Conservation (phyloP, 2,329 filamentous ascomycete species). For the Parastagonospora avenae region DNA sequence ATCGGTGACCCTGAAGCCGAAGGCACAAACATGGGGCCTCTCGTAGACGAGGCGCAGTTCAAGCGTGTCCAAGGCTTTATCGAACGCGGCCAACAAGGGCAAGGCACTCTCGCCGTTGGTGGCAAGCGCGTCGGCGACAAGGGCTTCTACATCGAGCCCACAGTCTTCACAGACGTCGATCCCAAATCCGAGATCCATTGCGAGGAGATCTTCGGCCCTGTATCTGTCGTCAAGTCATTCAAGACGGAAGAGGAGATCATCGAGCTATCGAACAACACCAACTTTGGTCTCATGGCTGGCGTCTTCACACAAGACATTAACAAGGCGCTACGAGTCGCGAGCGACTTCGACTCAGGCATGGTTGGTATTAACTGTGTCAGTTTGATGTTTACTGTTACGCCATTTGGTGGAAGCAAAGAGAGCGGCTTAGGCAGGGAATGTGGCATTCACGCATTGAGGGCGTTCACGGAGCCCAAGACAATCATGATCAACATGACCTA, state of each 20-base stretch:
- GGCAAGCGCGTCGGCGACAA: slow-evolving; percentile 38
- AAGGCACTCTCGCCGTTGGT: slow-evolving; percentile 40
- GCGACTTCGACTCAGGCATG: slow-evolving; percentile 42
- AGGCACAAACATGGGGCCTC: slow-evolving; percentile 40
- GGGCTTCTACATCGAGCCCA: slow-evolving; percentile 43
- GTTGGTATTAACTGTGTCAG: slow-evolving; percentile 43
- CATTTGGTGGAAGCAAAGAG: slow-evolving; percentile 59
- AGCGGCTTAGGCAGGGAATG: slow-evolving; percentile 58
- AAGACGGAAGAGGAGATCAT: slow-evolving; percentile 49
- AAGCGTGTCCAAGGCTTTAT: slow-evolving; percentile 44
- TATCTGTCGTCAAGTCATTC: slow-evolving; percentile 42
- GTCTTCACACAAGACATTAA: slow-evolving; percentile 50
- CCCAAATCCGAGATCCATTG: slow-evolving; percentile 41
- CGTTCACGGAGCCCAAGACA: slow-evolving; percentile 58
- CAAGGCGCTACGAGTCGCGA: slow-evolving; percentile 39
- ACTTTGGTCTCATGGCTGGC: slow-evolving; percentile 46
- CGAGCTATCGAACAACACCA: slow-evolving; percentile 45
- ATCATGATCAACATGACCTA: slow-evolving; percentile 53
- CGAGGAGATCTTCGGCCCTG: slow-evolving; percentile 48
- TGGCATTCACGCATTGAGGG: slow-evolving; percentile 54
- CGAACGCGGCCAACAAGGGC: slow-evolving; percentile 36
- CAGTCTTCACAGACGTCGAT: slow-evolving; percentile 44
- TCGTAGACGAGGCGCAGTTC: slow-evolving; percentile 43
- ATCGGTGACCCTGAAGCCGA: slow-evolving; percentile 39
- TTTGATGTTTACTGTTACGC: slow-evolving; percentile 47